Conservation (phyloP, 129 eudicot species). For the Rutidosis leptorrhynchoides region DNA sequence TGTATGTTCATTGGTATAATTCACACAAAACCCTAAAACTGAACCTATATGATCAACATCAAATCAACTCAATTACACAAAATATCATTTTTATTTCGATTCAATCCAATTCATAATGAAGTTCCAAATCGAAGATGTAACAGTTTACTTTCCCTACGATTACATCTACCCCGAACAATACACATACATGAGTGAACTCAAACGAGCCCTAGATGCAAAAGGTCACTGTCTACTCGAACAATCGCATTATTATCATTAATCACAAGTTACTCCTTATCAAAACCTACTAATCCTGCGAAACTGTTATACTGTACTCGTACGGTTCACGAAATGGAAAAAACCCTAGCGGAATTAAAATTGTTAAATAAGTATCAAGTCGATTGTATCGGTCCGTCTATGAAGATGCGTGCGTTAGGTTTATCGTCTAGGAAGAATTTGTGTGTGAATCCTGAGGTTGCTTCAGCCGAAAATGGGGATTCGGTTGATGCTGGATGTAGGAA, state of each 20-base stretch:
- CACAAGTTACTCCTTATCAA: constrained; percentile 79
- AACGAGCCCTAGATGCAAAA: constrained; percentile 87
- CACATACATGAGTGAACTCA: constrained; percentile 86
- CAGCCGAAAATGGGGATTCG: constrained; percentile 87
- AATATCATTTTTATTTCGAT: neutral
- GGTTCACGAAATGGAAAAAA: constrained; percentile 99
- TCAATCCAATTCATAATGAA: constrained; percentile 39
- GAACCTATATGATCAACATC: neutral
- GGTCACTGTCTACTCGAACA: constrained; percentile 95
- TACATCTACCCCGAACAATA: constrained; percentile 95
- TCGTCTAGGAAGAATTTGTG: constrained; percentile 92
- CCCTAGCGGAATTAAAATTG: constrained; percentile 73
- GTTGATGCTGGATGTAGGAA: constrained; percentile 96
- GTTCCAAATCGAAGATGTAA: constrained; percentile 88
- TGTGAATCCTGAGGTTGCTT: constrained; percentile 60
- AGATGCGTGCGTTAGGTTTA: constrained; percentile 73
- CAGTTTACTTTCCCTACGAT: constrained; percentile 94
- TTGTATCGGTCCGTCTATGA: constrained; percentile 55
- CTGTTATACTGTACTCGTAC: constrained; percentile 95
- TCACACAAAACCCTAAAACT: neutral
- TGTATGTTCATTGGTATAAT: no score
- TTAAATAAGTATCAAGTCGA: constrained; percentile 61
- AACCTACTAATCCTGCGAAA: constrained; percentile 67
- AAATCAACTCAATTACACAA: constrained; percentile 1
- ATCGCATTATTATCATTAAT: constrained; percentile 84